Percentiles rank a stretch among this genome's conserved stretches.
phyloP scores from a whole-genome alignment of 805 yeast species.

The Jamesozyma lodderae region DNA sequence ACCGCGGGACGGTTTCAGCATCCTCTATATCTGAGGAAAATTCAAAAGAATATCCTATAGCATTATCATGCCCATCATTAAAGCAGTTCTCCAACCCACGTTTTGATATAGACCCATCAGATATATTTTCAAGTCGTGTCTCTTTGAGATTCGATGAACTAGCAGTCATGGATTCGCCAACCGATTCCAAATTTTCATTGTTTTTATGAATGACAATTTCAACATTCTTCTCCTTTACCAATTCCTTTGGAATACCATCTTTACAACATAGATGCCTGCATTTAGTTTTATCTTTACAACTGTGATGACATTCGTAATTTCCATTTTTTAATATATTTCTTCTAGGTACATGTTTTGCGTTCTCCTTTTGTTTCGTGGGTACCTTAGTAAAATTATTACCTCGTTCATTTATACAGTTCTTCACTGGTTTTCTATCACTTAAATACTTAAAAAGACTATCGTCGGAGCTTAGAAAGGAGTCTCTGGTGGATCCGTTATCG shows the following conservation, averaged over 20 bases:
- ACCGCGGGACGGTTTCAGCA: too few species aligned
- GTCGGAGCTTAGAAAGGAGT: constrained; percentile 1
- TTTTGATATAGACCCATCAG: too few species aligned
- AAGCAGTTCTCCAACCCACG: too few species aligned
- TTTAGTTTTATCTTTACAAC: constrained; percentile 31
- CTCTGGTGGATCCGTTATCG: not conserved
- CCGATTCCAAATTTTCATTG: not conserved
- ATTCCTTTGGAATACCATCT: constrained; percentile 32
- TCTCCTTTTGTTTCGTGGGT: not conserved
- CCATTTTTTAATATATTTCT: constrained; percentile 23
- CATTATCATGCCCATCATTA: too few species aligned
- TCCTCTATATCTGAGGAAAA: too few species aligned
- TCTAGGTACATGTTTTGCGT: not conserved
- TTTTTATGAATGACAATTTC: not conserved
- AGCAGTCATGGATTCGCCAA: too few species aligned
- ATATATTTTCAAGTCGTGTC: too few species aligned
- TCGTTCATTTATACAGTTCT: too few species aligned
- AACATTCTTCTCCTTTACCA: constrained; percentile 1
- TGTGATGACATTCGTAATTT: constrained; percentile 34
- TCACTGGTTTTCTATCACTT: constrained; percentile 11
- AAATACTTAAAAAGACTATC: constrained; percentile 24
- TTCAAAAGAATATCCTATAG: too few species aligned
- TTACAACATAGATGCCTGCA: constrained; percentile 44
- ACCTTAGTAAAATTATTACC: too few species aligned
- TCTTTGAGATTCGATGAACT: too few species aligned